Conservation (phyloP, 306 rosid genomes). For the Trifolium fragiferum region DNA sequence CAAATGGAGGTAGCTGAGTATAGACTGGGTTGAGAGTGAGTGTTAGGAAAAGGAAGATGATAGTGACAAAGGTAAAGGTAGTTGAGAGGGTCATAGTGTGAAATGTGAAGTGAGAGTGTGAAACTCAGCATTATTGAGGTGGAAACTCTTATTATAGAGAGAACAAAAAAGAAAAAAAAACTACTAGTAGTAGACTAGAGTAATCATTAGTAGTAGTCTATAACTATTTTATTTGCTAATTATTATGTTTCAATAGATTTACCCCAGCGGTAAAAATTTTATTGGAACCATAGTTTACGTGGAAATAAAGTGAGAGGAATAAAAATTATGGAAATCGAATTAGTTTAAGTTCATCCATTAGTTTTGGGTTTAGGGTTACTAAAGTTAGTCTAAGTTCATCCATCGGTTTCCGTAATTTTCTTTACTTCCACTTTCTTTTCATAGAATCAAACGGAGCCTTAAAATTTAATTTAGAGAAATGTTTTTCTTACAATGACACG, state of each 20-base stretch:
- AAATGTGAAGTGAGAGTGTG: background rate
- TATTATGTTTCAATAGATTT: background rate
- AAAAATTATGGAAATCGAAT: too few relatives aligned
- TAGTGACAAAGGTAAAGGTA: slow-evolving; percentile 4
- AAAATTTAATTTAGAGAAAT: too few relatives aligned
- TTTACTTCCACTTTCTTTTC: too few relatives aligned
- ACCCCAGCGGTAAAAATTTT: too few relatives aligned
- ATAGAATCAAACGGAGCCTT: too few relatives aligned
- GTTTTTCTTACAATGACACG: too few relatives aligned
- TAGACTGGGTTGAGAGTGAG: background rate
- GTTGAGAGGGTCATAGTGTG: slow-evolving; percentile 20
- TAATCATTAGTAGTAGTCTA: slow-evolving; percentile 7
- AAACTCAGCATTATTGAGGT: background rate
- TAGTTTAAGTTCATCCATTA: too few relatives aligned
- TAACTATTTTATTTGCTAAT: background rate
- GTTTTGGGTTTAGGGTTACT: too few relatives aligned
- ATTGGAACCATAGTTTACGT: too few relatives aligned
- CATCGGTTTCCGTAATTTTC: too few relatives aligned
- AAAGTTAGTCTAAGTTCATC: too few relatives aligned
- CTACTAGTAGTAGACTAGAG: background rate
- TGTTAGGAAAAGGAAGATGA: slow-evolving; percentile 8
- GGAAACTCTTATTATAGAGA: background rate
- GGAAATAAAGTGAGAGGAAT: too few relatives aligned
- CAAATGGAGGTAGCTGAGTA: slow-evolving; percentile 52
- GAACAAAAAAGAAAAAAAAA: background rate